Evolutionary conservation across 1,284 basidiomycete species (phyloP), one percentile per base, ranked within the genome.

Genomic region (Pascua sp.): DNA sequence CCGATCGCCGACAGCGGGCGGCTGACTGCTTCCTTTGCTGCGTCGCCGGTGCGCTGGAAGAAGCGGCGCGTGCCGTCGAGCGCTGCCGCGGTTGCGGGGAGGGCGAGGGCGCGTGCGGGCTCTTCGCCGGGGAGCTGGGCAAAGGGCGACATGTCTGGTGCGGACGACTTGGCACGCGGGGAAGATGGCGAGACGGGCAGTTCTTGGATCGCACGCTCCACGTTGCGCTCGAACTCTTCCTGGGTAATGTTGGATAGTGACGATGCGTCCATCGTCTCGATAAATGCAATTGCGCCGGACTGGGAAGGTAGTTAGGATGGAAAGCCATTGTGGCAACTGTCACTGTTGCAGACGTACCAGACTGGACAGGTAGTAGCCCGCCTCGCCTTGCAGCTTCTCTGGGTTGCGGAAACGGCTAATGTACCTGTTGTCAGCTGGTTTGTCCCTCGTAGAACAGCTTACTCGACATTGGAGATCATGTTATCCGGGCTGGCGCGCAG

Each of bases 351-450:
- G 13, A 78, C 86, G 67, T 64, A 91, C 90, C 60, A 98, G 79
- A 78, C 91, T 95, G 0, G 93, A 96, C 1, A 99, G 81, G 75
- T 99, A 98, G 75, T 99, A 98, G 0, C 94, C 96, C 10, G 91
- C 88, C 79, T 99, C 96, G 65, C 94, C 93, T 67, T 91, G 88
- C 32, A 98, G 79, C 69, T 93, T 93, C 7, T 83, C 81, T 0
- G 93, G 89, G 71, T 90, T 93, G 49, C 95, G 82, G 76, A 98
- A 99, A 16, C 95, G 86, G 67, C 88, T 91, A 70, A 98, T 97
- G 76, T 97, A 97, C 73, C 93, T 93, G 56, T 10, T 13, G 5
- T 59, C 7, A 58, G 43, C 32, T 5, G 37, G 17, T 13, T n/a
- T 16, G 5, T 8, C 11, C 12, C 5, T 11, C 47, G n/a, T n/a